phyloP scores from a whole-genome alignment of 208 protist species.

The Trypanosoma caninum region DNA sequence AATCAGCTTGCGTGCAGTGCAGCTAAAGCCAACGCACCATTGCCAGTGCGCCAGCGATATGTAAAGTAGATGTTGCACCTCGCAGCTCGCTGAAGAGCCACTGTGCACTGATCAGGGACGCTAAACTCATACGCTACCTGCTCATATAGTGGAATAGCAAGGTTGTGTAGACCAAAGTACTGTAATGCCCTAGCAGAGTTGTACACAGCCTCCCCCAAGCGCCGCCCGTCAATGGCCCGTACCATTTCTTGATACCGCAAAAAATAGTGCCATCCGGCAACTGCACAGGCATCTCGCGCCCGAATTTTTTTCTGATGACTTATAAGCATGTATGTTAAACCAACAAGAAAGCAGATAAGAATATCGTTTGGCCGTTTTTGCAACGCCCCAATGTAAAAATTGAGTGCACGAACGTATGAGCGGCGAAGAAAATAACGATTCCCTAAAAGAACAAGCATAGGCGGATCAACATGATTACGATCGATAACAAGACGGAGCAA shows the following conservation, averaged over 20 bases:
- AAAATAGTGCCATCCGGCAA: constrained; percentile 76
- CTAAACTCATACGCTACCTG: constrained; percentile 56
- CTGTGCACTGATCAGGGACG: constrained; percentile 60
- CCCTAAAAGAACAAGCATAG: constrained; percentile 66
- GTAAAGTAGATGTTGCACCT: constrained; percentile 78
- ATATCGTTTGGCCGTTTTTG: constrained; percentile 55
- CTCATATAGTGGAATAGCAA: constrained; percentile 78
- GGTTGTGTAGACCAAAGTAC: constrained; percentile 60
- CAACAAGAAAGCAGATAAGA: constrained; percentile 75
- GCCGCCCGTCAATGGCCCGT: constrained; percentile 33
- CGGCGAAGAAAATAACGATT: constrained; percentile 72
- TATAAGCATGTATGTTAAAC: constrained; percentile 62
- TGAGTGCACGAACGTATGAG: constrained; percentile 69
- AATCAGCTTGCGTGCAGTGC: constrained; percentile 34
- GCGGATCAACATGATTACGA: constrained; percentile 44
- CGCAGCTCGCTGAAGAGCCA: constrained; percentile 64
- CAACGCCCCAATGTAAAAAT: constrained; percentile 68
- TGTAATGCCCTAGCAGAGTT: constrained; percentile 82
- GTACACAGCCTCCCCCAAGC: constrained; percentile 74
- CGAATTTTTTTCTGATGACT: constrained; percentile 76
- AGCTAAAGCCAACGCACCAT: constrained; percentile 46
- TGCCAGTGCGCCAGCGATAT: constrained; percentile 65
- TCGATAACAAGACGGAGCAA: constrained; percentile 47
- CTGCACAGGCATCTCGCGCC: constrained; percentile 59
- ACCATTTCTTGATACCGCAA: constrained; percentile 58